Conservation (phyloP, 768 basidiomycete genomes). For the Suillus subaureus region DNA sequence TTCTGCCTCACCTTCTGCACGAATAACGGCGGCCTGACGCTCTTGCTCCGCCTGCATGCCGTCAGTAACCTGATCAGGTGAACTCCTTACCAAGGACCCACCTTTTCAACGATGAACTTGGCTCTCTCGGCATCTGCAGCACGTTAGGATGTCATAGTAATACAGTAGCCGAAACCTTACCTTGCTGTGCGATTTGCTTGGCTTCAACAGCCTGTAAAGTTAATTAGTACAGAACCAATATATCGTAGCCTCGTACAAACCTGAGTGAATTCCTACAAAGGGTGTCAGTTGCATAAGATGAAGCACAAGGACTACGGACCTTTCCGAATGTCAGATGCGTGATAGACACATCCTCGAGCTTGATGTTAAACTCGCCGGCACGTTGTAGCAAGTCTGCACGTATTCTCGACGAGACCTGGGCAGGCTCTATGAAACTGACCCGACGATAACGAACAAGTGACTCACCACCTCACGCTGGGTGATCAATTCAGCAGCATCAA, state of each 20-base stretch:
- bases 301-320: slow-evolving; percentile 39
- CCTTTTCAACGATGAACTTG: slow-evolving; percentile 99
- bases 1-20: slow-evolving; percentile 98
- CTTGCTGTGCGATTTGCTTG: slow-evolving; percentile 99
- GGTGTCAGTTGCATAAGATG: slow-evolving; percentile 10
- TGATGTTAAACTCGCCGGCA: slow-evolving; percentile 94
- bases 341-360: slow-evolving; percentile 96
- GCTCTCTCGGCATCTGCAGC: slow-evolving; percentile 91
- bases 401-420: slow-evolving; percentile 86
- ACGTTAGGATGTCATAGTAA: slow-evolving; percentile 14
- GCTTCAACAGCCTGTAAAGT: slow-evolving; percentile 86
- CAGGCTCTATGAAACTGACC: neutral
- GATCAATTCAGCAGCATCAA: slow-evolving; percentile 95
- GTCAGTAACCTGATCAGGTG: slow-evolving; percentile 21
- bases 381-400: slow-evolving; percentile 89
- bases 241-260: slow-evolving; percentile 25
- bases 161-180: slow-evolving; percentile 39
- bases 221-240: slow-evolving; percentile 10
- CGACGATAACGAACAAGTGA: slow-evolving; percentile 16
- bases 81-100: slow-evolving; percentile 32
- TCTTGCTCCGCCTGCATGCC: slow-evolving; percentile 92
- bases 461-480: slow-evolving; percentile 96
- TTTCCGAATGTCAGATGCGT: slow-evolving; percentile 90
- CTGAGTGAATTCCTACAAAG: slow-evolving; percentile 82
- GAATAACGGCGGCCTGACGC: slow-evolving; percentile 95